Evolutionary conservation across 2,329 filamentous ascomycete species (phyloP).

Genomic region (Penicillium freii): DNA sequence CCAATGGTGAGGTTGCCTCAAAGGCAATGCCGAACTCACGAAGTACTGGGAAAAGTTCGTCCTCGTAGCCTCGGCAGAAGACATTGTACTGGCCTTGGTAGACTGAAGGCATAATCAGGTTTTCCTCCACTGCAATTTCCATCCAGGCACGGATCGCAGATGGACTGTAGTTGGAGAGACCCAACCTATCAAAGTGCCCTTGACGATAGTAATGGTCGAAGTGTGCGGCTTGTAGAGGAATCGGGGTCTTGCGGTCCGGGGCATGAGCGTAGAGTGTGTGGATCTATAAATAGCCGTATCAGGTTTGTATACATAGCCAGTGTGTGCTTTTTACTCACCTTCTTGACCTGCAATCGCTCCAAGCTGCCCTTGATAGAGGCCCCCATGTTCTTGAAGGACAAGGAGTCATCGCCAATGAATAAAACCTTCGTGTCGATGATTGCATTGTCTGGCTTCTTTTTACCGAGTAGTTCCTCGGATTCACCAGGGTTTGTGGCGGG

Average conservation of each 20-base stretch:
- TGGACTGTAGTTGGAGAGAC: constrained; percentile 6
- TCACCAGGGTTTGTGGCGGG: constrained; percentile 1
- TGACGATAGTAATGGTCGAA: constrained; percentile 1
- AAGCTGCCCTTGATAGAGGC: background rate
- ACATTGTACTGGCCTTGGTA: constrained; percentile 8
- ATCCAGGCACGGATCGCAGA: background rate
- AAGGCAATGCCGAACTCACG: constrained; percentile 1
- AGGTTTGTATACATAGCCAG: background rate
- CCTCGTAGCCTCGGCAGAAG: constrained; percentile 6
- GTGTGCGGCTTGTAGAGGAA: constrained; percentile 1
- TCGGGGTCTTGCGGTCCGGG: constrained; percentile 2
- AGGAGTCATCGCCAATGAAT: background rate
- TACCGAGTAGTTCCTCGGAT: constrained; percentile 1
- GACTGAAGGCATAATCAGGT: background rate
- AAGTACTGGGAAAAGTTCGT: background rate
- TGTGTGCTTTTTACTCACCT: background rate
- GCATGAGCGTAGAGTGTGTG: constrained; percentile 6
- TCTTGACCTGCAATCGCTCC: background rate
- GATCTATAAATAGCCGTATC: background rate
- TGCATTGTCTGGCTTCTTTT: background rate
- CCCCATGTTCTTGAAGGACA: background rate
- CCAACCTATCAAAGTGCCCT: background rate
- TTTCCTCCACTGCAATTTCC: background rate
- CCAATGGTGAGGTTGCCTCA: constrained; percentile 1
- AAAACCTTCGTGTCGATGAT: constrained; percentile 2